Evolutionary conservation across 2,329 filamentous ascomycete genomes (phyloP).

Genomic region (Magnaporthales sp.): DNA sequence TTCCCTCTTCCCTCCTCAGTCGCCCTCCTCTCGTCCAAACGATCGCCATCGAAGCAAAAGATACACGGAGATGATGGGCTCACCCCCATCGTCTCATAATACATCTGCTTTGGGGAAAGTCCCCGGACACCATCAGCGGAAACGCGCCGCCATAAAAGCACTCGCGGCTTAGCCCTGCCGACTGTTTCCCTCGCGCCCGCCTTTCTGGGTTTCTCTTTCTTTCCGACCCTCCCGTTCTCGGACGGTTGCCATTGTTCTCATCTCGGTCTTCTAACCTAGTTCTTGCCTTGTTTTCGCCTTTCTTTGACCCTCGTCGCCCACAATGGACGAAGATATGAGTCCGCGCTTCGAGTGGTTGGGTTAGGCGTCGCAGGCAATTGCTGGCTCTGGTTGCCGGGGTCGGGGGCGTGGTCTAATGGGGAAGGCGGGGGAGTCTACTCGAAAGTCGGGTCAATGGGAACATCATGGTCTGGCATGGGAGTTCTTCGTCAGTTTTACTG

Average conservation of each 20-base stretch:
- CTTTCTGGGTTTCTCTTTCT: conserved; percentile 14
- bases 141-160: conserved; percentile 99
- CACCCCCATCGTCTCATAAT: conserved; percentile 19
- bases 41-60: conserved; percentile 99
- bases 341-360: conserved; percentile 38
- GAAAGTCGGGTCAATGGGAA: conserved; percentile 13
- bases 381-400: conserved; percentile 10
- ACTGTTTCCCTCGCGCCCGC: conserved; percentile 35
- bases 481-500: conserved; percentile 77
- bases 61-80: conserved; percentile 56
- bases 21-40: conserved; percentile 89
- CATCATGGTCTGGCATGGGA: conserved; percentile 47
- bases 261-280: conserved; percentile 8
- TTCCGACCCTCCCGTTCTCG: conserved; percentile 21
- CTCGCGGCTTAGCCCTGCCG: conserved; percentile 72
- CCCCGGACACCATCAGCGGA: conserved; percentile 92
- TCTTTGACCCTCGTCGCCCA: conserved; percentile 31
- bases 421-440: conserved; percentile 10
- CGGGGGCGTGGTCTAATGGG: conserved; percentile 15
- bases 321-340: conserved; percentile 85
- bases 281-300: conserved; percentile 23
- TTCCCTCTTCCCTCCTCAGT: conserved; percentile 25
- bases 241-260: conserved; percentile 12
- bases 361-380: conserved; percentile 11
- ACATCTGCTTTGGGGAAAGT: conserved; percentile 97